Base-by-base conservation (phyloP, 441 rosid genomes). In the Raphanus hybrid region DNA sequence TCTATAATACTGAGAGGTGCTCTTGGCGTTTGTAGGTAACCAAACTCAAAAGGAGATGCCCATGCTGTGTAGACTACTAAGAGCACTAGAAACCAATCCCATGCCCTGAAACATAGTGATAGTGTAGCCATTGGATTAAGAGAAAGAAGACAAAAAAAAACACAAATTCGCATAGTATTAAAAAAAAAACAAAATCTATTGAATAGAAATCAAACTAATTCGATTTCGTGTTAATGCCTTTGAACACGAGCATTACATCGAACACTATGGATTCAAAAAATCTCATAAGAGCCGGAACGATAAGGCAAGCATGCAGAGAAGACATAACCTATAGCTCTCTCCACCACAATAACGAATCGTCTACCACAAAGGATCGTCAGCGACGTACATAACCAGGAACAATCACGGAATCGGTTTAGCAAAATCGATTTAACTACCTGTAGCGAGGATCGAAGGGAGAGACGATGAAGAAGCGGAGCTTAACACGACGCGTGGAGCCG, bases 1-100 rank as follows among this genome's bases (percentile, higher is more conserved):
- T 92, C 97, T 0, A 82, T 18, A 63, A 88, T 72, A 8, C 89
- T 83, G 16, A 92, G 90, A 26, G 80, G 74, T 6, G 78, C 75
- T 2, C 29, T 43, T 4, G 97, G 97, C 14, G 62, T 82, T 8
- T 70, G 73, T 2, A 94, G 71, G 74, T 81, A 94, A 0, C 97
- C 98, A 26, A 90, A 90, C 75, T 92, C 98, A 76, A 92, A 94
- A 4, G 97, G 97, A 1, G 94, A 91, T 7, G 88, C 98, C 97
- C 98, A 94, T 2, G 97, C 92, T 0, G 97, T 91, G 84, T 94
- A 94, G 71, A 88, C 85, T 15, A 94, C 98, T 27, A 94, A 79
- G 27, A 92, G 73, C 43, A 87, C 93, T 75, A 94, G 81, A 73
- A 87, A 91, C 8, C 87, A 79, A 45, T 88, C 89, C 98, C 98